These are phyloP conservation scores for Aureobasidium pullulans DNA, from an alignment of 2,329 filamentous ascomycete genomes.

Conservation along the genomic window DNA sequence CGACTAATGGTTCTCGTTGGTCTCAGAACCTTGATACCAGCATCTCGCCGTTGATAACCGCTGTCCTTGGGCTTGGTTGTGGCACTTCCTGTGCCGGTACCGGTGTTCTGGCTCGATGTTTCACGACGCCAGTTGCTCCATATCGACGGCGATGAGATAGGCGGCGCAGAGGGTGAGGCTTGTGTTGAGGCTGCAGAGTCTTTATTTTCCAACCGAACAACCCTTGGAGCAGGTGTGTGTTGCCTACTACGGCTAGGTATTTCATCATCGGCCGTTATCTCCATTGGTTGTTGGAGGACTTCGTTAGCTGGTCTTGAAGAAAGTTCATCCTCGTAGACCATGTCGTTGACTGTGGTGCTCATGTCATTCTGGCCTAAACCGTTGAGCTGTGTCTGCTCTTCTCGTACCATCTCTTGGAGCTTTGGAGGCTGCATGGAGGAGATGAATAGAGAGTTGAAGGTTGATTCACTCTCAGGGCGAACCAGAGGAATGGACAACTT, in stretches of 20 bases:
- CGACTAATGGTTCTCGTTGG: conserved; percentile 59
- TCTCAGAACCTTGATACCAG: conserved; percentile 86
- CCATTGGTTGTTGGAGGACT: background rate
- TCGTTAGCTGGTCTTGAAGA: background rate
- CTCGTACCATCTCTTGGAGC: conserved; percentile 1
- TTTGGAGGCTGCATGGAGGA: conserved; percentile 23
- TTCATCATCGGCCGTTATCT: background rate
- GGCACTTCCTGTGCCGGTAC: conserved; percentile 49
- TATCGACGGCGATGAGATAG: conserved; percentile 35
- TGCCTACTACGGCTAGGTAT: background rate
- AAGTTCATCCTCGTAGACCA: background rate
- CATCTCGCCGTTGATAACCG: conserved; percentile 61
- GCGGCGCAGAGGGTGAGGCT: background rate
- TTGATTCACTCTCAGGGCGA: conserved; percentile 75
- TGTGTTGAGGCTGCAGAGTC: background rate
- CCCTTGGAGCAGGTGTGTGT: conserved; percentile 19
- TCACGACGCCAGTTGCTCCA: conserved; percentile 45
- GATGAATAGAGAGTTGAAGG: conserved; percentile 71
- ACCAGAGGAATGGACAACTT: conserved; percentile 88
- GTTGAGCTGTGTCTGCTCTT: conserved; percentile 24
- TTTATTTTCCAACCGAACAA: conserved; percentile 18
- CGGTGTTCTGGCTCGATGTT: conserved; percentile 18
- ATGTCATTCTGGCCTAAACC: conserved; percentile 23
- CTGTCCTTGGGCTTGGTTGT: conserved; percentile 44
- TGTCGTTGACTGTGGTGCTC: background rate